Conservation (phyloP, 164 flowering plant species). For the Nelumbo lutea region DNA sequence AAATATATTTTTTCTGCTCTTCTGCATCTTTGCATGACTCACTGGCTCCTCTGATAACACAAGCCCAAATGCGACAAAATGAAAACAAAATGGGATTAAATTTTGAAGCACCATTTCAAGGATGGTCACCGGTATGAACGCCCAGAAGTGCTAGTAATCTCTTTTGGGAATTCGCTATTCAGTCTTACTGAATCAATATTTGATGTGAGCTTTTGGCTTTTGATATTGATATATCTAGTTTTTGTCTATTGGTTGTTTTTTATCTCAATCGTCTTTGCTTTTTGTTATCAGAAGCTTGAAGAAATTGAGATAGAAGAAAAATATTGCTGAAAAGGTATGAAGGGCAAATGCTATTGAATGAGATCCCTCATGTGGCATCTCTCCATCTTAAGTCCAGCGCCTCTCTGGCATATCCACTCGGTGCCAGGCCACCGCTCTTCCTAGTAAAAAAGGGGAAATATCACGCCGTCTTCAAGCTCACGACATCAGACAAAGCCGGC, state of each 20-base stretch:
- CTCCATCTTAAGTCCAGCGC: background rate
- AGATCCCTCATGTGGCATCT: slow-evolving; percentile 36
- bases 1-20: background rate
- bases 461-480: no score
- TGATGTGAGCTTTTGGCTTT: slow-evolving; percentile 21
- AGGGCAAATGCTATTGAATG: slow-evolving; percentile 30
- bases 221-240: slow-evolving; percentile 3
- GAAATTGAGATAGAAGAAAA: background rate
- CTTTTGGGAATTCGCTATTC: slow-evolving; percentile 18
- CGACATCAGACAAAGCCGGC: no score
- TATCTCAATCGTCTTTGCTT: background rate
- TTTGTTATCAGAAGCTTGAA: slow-evolving; percentile 4
- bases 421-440: no score
- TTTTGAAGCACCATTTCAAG: background rate
- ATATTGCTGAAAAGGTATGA: slow-evolving; percentile 15
- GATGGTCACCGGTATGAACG: background rate
- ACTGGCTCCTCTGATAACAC: slow-evolving; percentile 19
- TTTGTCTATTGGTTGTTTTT: background rate
- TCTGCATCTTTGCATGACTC: slow-evolving; percentile 31
- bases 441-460: no score
- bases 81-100: slow-evolving; percentile 20
- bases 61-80: slow-evolving; percentile 11
- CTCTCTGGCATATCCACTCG: no score
- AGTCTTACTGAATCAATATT: slow-evolving; percentile 9
- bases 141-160: slow-evolving; percentile 20